A percentile compares a stretch with the other conserved stretches of the same genome.
phyloP scores from a whole-genome alignment of 2,329 filamentous ascomycete genomes.

The Pseudomassariella vexata region DNA sequence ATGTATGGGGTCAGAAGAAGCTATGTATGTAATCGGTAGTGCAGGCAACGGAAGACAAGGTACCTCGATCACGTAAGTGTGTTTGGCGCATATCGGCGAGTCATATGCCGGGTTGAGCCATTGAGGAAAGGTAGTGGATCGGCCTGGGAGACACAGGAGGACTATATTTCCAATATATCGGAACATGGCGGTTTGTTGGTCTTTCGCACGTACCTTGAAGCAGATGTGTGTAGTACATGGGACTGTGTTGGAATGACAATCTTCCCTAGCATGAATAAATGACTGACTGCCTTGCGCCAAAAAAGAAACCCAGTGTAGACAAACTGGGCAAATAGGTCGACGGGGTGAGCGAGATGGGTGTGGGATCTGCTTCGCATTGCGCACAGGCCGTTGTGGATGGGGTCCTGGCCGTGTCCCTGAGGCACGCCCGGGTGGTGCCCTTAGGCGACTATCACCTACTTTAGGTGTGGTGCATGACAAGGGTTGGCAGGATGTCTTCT shows the following conservation, averaged over 20 bases:
- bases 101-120: slow-evolving; percentile 3
- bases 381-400: slow-evolving; percentile 5
- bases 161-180: slow-evolving; percentile 4
- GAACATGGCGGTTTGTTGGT: slow-evolving; percentile 5
- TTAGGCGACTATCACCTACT: neutral
- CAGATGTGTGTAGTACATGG: slow-evolving; percentile 7
- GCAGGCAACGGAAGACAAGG: too few relatives aligned
- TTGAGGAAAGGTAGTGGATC: slow-evolving; percentile 5
- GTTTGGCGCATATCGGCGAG: too few relatives aligned
- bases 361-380: too few relatives aligned
- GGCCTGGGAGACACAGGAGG: slow-evolving; percentile 1
- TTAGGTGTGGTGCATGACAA: slow-evolving; percentile 1
- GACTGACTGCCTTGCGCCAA: slow-evolving; percentile 2
- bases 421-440: too few relatives aligned
- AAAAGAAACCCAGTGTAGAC: neutral
- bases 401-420: too few relatives aligned
- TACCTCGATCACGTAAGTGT: too few relatives aligned
- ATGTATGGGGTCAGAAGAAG: too few relatives aligned
- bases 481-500: slow-evolving; percentile 1
- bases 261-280: too few relatives aligned
- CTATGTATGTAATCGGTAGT: too few relatives aligned
- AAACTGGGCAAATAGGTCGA: slow-evolving; percentile 3
- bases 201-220: slow-evolving; percentile 6
- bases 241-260: too few relatives aligned
- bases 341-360: slow-evolving; percentile 6